A percentile compares a stretch with the other conserved stretches of the same genome.
These are phyloP conservation scores for Globisporangium yorkense DNA, from an alignment of 352 stramenopile genomes.

Conservation along the genomic window DNA sequence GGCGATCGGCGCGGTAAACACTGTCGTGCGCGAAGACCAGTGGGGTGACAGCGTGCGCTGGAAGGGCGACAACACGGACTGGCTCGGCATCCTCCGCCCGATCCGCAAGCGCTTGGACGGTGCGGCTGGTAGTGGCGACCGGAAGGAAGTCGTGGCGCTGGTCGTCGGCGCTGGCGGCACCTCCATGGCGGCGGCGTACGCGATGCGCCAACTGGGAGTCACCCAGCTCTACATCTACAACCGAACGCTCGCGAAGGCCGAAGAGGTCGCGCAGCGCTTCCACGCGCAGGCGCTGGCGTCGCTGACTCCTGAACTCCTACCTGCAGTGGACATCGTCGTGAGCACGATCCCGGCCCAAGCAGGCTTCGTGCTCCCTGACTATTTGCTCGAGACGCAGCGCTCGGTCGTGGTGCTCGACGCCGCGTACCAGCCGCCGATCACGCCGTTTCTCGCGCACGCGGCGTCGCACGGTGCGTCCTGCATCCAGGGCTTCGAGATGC, in stretches of 20 bases:
- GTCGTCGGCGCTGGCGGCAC: constrained; percentile 93
- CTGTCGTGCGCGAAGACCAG: constrained; percentile 81
- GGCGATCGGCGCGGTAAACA: constrained; percentile 99
- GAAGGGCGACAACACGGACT: constrained; percentile 98
- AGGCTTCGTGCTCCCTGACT: constrained; percentile 68
- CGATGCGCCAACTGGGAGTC: constrained; percentile 82
- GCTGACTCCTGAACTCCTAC: constrained; percentile 40
- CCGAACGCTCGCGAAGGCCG: constrained; percentile 91
- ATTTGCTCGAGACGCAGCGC: constrained; percentile 30
- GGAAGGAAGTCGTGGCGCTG: constrained; percentile 39
- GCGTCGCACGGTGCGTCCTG: constrained; percentile 73
- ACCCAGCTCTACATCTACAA: constrained; percentile 93
- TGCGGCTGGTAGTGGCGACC: background rate
- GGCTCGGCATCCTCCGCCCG: constrained; percentile 94
- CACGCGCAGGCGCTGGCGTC: constrained; percentile 60
- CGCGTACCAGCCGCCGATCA: constrained; percentile 97
- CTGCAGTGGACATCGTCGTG: constrained; percentile 88
- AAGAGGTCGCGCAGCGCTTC: constrained; percentile 87
- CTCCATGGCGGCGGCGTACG: constrained; percentile 94
- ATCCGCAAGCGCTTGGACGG: constrained; percentile 60
- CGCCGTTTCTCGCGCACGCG: constrained; percentile 90
- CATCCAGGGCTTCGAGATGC: constrained; percentile 97
- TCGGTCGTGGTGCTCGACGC: constrained; percentile 93
- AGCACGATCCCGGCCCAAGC: constrained; percentile 93
- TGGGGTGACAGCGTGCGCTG: constrained; percentile 33